Evolutionary conservation across 2,329 filamentous ascomycete genomes (phyloP).

Genomic region (Calycina herbarum): DNA sequence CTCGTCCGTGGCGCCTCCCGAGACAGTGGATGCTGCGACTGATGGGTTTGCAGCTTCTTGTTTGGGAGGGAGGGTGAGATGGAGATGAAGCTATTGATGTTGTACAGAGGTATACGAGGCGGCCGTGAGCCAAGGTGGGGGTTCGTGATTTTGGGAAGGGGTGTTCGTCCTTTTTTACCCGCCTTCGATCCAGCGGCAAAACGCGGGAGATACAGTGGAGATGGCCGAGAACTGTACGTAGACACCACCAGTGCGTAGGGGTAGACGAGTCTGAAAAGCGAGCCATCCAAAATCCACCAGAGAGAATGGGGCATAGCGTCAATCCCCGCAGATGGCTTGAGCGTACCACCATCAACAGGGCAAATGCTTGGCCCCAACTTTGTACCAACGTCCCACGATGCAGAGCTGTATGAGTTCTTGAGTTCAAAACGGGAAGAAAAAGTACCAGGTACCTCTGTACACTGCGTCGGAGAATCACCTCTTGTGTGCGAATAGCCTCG

Average conservation of each 20-base stretch:
- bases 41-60: slow-evolving; percentile 14
- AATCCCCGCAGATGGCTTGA: slow-evolving; percentile 6
- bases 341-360: slow-evolving; percentile 15
- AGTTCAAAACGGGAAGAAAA: neutral
- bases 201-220: neutral
- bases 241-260: neutral
- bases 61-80: neutral
- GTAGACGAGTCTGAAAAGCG: neutral
- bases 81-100: slow-evolving; percentile 17
- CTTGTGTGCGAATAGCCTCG: neutral
- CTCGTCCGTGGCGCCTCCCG: slow-evolving; percentile 12
- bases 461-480: neutral
- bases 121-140: slow-evolving; percentile 6
- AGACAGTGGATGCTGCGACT: slow-evolving; percentile 16
- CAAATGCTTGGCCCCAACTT: slow-evolving; percentile 16
- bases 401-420: neutral
- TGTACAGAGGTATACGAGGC: slow-evolving; percentile 16
- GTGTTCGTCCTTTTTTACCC: slow-evolving; percentile 10
- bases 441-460: neutral
- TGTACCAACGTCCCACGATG: slow-evolving; percentile 18
- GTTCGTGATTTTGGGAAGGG: slow-evolving; percentile 18
- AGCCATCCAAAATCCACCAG: too few species aligned
- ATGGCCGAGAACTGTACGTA: neutral
- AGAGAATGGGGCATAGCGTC: too few species aligned
- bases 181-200: neutral